A percentile compares a stretch with the other conserved stretches of the same genome.
Conservation (phyloP, 129 eudicot species). For the Artemisia argyi region DNA sequence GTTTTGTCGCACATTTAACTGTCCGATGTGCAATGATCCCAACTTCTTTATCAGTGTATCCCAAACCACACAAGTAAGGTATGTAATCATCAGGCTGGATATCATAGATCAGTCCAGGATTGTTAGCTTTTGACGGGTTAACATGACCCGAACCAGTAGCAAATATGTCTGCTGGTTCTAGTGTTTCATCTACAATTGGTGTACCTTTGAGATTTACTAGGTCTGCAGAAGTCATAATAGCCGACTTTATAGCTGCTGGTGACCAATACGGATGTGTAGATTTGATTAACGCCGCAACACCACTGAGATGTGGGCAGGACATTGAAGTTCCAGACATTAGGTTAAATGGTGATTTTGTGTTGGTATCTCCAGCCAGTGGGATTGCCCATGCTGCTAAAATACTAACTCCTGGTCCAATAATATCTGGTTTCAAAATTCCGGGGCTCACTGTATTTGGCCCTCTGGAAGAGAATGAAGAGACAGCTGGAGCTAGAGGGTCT, state of each 20-base stretch:
- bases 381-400: slow-evolving; percentile 34
- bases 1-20: slow-evolving; percentile 13
- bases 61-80: slow-evolving; percentile 29
- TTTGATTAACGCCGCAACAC: slow-evolving; percentile 36
- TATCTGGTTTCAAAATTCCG: slow-evolving; percentile 45
- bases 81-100: slow-evolving; percentile 31
- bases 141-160: slow-evolving; percentile 36
- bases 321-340: slow-evolving; percentile 28
- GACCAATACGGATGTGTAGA: slow-evolving; percentile 33
- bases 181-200: slow-evolving; percentile 29
- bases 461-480: slow-evolving; percentile 37
- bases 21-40: slow-evolving; percentile 24
- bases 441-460: slow-evolving; percentile 35
- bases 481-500: slow-evolving; percentile 27
- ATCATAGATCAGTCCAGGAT: slow-evolving; percentile 38
- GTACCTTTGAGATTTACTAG: slow-evolving; percentile 13
- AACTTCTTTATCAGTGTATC: slow-evolving; percentile 25
- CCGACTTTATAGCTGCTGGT: slow-evolving; percentile 35
- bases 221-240: slow-evolving; percentile 41
- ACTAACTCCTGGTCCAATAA: slow-evolving; percentile 36
- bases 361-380: slow-evolving; percentile 18
- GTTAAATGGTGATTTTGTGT: slow-evolving; percentile 22
- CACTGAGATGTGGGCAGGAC: slow-evolving; percentile 43
- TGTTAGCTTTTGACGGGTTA: slow-evolving; percentile 35
- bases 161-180: slow-evolving; percentile 23